Evolutionary conservation across 1,139 yeast genomes (phyloP).

Genomic region (Candida albicans): DNA sequence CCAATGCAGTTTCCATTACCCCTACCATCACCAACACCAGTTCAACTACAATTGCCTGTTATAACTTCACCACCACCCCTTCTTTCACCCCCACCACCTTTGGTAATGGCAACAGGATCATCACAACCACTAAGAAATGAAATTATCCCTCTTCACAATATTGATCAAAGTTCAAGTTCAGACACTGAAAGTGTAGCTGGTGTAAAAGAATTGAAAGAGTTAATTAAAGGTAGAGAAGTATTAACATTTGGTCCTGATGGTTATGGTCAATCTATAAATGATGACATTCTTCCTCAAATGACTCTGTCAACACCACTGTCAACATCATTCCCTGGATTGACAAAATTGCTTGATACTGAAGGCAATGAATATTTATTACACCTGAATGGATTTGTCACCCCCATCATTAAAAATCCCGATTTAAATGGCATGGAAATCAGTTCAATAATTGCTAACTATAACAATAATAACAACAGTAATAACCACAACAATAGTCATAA

Average conservation of each 20-base stretch:
- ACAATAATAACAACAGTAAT: not conserved
- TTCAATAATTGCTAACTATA: not conserved
- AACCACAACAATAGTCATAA: not conserved
- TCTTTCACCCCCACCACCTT: not conserved
- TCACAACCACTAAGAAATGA: not conserved
- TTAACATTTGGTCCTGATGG: slow-evolving; percentile 22
- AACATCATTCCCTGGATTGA: slow-evolving; percentile 10
- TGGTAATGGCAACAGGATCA: not conserved
- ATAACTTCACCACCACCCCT: not conserved
- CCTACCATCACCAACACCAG: not conserved
- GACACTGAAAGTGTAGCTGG: slow-evolving; percentile 19
- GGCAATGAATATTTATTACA: slow-evolving; percentile 16
- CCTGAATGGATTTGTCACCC: slow-evolving; percentile 17
- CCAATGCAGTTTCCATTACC: not conserved
- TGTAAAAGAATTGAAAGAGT: slow-evolving; percentile 17
- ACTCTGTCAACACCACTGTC: slow-evolving; percentile 7
- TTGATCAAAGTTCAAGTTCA: slow-evolving; percentile 8
- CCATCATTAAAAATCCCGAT: slow-evolving; percentile 4
- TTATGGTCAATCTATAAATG: slow-evolving; percentile 2
- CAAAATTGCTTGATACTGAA: slow-evolving; percentile 11
- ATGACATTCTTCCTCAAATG: slow-evolving; percentile 1
- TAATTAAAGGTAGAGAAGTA: slow-evolving; percentile 23
- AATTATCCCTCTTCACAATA: slow-evolving; percentile 1
- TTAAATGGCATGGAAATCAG: not conserved
- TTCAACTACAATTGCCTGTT: not conserved